phyloP scores from a whole-genome alignment of 495 filamentous ascomycete species.

The Aspergillus steynii region DNA sequence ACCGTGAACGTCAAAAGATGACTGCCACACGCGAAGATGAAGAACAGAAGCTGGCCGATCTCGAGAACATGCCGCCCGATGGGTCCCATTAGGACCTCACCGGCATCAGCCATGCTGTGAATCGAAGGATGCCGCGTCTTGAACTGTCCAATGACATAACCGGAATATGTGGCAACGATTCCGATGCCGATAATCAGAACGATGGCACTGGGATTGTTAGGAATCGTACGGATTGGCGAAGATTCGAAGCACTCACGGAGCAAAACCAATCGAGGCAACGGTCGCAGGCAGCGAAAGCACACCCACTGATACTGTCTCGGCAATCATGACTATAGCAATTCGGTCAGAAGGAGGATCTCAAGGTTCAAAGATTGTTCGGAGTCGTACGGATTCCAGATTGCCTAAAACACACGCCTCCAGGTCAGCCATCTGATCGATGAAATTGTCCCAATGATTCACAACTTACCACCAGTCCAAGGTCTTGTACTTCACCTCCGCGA shows the following conservation, averaged over 20 bases:
- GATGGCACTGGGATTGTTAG: slow-evolving; percentile 36
- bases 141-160: slow-evolving; percentile 67
- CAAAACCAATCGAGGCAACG: slow-evolving; percentile 58
- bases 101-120: slow-evolving; percentile 65
- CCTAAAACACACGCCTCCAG: neutral
- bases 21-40: slow-evolving; percentile 67
- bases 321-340: slow-evolving; percentile 47
- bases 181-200: slow-evolving; percentile 63
- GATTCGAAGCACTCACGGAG: slow-evolving; percentile 31
- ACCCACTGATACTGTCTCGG: slow-evolving; percentile 63
- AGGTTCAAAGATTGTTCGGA: neutral
- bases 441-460: neutral
- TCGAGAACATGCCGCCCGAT: slow-evolving; percentile 60
- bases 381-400: slow-evolving; percentile 34
- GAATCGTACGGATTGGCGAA: neutral
- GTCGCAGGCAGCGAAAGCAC: slow-evolving; percentile 56
- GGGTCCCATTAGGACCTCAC: slow-evolving; percentile 57
- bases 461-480: slow-evolving; percentile 31
- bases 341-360: neutral
- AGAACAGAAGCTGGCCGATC: slow-evolving; percentile 56
- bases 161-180: slow-evolving; percentile 64
- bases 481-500: slow-evolving; percentile 30
- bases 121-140: slow-evolving; percentile 64
- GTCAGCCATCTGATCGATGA: neutral
- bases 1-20: slow-evolving; percentile 73